A percentile compares a stretch with the other conserved stretches of the same genome.
Evolutionary conservation across 192 early-diverging fungal species (phyloP).

Genomic region (Piromyces finnis): DNA sequence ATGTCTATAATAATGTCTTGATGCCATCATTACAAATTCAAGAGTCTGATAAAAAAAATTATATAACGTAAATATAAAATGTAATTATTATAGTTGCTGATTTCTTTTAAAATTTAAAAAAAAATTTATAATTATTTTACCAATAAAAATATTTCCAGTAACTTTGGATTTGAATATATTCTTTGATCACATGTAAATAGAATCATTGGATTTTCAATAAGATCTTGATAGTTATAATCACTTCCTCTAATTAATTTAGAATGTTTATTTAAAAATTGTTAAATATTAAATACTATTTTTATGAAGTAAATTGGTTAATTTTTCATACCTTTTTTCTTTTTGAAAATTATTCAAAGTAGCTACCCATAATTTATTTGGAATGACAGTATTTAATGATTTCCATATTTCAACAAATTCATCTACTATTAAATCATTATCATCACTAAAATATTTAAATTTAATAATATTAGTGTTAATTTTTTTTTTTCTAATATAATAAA

Average conservation of each 20-base stretch:
- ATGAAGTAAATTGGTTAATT: too few relatives aligned
- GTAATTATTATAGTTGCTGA: too few relatives aligned
- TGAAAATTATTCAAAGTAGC: neutral
- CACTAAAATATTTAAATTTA: neutral
- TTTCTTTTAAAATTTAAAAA: too few relatives aligned
- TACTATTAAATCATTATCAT: neutral
- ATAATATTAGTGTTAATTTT: too few relatives aligned
- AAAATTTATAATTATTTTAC: too few relatives aligned
- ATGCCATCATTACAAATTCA: neutral
- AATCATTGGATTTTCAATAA: neutral
- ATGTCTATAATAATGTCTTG: neutral
- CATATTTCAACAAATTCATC: neutral
- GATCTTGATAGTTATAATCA: neutral
- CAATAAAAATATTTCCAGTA: neutral
- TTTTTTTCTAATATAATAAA: too few relatives aligned
- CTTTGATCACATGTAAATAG: neutral
- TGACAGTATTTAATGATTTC: neutral
- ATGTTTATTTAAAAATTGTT: too few relatives aligned
- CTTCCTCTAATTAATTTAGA: neutral
- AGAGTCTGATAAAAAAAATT: neutral
- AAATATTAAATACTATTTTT: too few relatives aligned
- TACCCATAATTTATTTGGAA: neutral
- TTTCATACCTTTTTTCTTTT: neutral
- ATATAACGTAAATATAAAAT: too few relatives aligned
- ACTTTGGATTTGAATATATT: neutral